These are phyloP conservation scores for Ophiostoma triangulosporum DNA, from an alignment of 2,329 filamentous ascomycete species.

Conservation along the genomic window DNA sequence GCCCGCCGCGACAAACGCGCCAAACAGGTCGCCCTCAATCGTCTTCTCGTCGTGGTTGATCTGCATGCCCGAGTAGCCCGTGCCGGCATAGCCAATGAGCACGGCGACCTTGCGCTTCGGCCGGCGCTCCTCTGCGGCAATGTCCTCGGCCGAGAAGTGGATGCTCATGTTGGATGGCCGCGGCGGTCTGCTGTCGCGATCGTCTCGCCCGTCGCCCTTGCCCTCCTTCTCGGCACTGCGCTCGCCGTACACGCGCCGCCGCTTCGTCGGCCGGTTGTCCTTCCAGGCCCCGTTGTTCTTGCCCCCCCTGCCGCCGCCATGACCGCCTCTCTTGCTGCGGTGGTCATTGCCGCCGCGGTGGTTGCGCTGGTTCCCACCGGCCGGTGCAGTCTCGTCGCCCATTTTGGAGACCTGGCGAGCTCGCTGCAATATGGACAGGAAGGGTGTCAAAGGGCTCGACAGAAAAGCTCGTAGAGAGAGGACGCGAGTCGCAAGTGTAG, in stretches of 20 bases:
- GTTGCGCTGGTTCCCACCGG: background rate
- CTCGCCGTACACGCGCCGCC: constrained; percentile 5
- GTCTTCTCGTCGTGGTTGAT: constrained; percentile 74
- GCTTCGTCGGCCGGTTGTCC: constrained; percentile 9
- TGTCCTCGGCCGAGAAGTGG: constrained; percentile 60
- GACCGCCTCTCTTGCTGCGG: constrained; percentile 1
- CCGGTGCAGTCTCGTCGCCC: background rate
- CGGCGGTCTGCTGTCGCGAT: constrained; percentile 16
- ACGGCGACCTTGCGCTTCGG: constrained; percentile 97
- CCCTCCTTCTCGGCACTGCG: constrained; percentile 2
- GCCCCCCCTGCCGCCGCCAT: constrained; percentile 3
- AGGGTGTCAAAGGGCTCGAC: background rate
- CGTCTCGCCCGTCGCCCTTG: constrained; percentile 19
- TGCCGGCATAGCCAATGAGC: constrained; percentile 88
- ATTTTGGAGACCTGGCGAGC: background rate
- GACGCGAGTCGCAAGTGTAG: background rate
- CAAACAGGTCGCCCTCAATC: constrained; percentile 91
- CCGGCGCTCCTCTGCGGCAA: constrained; percentile 64
- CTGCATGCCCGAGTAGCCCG: constrained; percentile 96
- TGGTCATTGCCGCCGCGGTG: constrained; percentile 6
- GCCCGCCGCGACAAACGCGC: constrained; percentile 77
- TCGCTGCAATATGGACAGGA: background rate
- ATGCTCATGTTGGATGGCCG: constrained; percentile 41
- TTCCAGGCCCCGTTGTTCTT: constrained; percentile 1
- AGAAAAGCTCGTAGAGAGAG: background rate